Evolutionary conservation across 108 stramenopile genomes (phyloP).

Genomic region (Discostella pseudostelligera): DNA sequence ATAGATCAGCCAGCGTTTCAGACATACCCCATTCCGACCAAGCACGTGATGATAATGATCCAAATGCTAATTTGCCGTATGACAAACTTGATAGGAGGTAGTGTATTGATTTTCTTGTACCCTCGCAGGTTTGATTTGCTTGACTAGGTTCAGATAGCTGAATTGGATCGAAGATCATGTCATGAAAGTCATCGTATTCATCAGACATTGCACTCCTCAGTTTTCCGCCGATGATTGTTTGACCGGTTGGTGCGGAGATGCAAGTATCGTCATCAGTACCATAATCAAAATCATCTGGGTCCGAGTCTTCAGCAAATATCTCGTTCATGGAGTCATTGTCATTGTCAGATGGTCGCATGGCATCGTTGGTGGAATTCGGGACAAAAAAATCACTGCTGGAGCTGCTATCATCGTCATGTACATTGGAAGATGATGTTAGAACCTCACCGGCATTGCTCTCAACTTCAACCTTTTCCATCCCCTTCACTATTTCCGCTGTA

Average conservation of each 20-base stretch:
- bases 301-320: constrained; percentile 53
- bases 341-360: background rate
- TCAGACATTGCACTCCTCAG: background rate
- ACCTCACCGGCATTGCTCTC: constrained; percentile 5
- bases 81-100: constrained; percentile 32
- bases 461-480: constrained; percentile 30
- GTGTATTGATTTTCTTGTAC: constrained; percentile 29
- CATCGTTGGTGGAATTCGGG: constrained; percentile 10
- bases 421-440: background rate
- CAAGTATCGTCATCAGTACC: constrained; percentile 24
- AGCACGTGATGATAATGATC: constrained; percentile 26
- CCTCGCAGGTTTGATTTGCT: constrained; percentile 36
- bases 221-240: constrained; percentile 1
- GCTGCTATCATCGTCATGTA: constrained; percentile 22
- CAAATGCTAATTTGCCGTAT: constrained; percentile 32
- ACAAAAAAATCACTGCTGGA: constrained; percentile 30
- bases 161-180: constrained; percentile 25
- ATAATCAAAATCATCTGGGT: constrained; percentile 51
- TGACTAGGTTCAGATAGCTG: constrained; percentile 26
- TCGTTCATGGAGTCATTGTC: constrained; percentile 49
- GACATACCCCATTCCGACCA: constrained; percentile 40
- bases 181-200: constrained; percentile 12
- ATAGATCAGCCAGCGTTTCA: constrained; percentile 42
- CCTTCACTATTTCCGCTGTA: constrained; percentile 23
- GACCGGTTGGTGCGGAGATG: background rate